Percentiles rank a stretch among this genome's conserved stretches.
Conservation (phyloP, 352 stramenopile species). For the Phytophthora agathidicida region DNA sequence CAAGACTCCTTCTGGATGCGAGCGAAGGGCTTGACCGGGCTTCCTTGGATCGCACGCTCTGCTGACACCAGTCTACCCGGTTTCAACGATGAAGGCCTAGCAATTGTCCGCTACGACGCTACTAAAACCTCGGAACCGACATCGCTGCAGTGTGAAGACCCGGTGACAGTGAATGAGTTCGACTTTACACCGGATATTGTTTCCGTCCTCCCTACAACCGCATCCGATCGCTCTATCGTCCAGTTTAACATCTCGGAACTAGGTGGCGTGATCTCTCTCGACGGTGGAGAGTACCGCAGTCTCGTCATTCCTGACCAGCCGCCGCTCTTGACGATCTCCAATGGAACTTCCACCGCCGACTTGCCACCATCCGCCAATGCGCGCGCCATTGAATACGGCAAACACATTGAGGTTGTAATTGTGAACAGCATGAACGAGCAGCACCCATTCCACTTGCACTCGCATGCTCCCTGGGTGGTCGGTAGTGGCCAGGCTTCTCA, state of each 20-base stretch:
- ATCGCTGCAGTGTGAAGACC: slow-evolving; percentile 12
- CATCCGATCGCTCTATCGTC: slow-evolving; percentile 29
- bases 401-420: slow-evolving; percentile 32
- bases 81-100: slow-evolving; percentile 34
- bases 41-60: slow-evolving; percentile 22
- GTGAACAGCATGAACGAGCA: slow-evolving; percentile 35
- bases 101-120: slow-evolving; percentile 26
- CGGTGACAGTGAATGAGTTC: slow-evolving; percentile 27
- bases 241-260: slow-evolving; percentile 25
- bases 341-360: slow-evolving; percentile 15
- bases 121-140: slow-evolving; percentile 16
- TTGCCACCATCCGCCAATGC: slow-evolving; percentile 18
- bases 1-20: slow-evolving; percentile 39
- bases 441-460: slow-evolving; percentile 44
- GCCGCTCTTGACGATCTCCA: slow-evolving; percentile 23
- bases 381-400: slow-evolving; percentile 18
- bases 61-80: slow-evolving; percentile 5
- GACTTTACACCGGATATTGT: slow-evolving; percentile 16
- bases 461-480: slow-evolving; percentile 30
- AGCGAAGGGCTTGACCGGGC: slow-evolving; percentile 20
- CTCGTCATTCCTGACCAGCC: slow-evolving; percentile 22
- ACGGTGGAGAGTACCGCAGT: slow-evolving; percentile 26
- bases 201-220: slow-evolving; percentile 7
- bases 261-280: slow-evolving; percentile 26
- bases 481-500: slow-evolving; percentile 19